Percentiles rank a stretch among this genome's conserved stretches.
Evolutionary conservation across 2,329 filamentous ascomycete genomes (phyloP).

Genomic region (Zelopaecilomyces penicillatus): DNA sequence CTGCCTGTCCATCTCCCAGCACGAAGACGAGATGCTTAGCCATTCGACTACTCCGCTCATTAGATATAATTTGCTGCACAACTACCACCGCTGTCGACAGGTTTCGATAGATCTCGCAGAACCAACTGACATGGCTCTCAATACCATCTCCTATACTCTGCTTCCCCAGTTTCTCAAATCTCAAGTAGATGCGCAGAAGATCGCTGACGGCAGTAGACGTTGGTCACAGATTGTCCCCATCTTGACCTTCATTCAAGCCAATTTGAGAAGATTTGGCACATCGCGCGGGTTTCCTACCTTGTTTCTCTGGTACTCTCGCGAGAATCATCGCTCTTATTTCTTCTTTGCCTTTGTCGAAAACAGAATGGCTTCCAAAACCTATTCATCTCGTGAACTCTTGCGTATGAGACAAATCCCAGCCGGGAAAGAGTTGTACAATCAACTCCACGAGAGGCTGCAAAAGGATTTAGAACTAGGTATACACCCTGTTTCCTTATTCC

Average conservation of each 20-base stretch:
- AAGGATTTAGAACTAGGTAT: constrained; percentile 34
- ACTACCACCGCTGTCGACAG: constrained; percentile 20
- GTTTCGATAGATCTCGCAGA: constrained; percentile 21
- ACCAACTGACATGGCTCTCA: constrained; percentile 17
- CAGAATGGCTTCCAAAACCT: constrained; percentile 35
- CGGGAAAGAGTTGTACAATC: constrained; percentile 18
- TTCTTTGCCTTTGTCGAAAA: constrained; percentile 31
- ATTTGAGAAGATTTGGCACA: constrained; percentile 12
- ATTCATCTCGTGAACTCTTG: constrained; percentile 38
- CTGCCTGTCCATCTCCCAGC: constrained; percentile 22
- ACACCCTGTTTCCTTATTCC: constrained; percentile 7
- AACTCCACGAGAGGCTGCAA: constrained; percentile 26
- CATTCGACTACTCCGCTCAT: constrained; percentile 19
- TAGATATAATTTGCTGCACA: constrained; percentile 23
- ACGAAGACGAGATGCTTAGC: constrained; percentile 30
- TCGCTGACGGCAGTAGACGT: constrained; percentile 22
- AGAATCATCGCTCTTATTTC: constrained; percentile 28
- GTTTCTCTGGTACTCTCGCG: constrained; percentile 29
- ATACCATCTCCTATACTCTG: constrained; percentile 8
- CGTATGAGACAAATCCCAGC: constrained; percentile 20
- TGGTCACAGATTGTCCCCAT: constrained; percentile 23
- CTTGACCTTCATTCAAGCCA: constrained; percentile 25
- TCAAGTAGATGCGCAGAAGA: constrained; percentile 18
- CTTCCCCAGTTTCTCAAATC: constrained; percentile 19
- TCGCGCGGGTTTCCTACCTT: constrained; percentile 26